These are phyloP conservation scores for Sanghuangporus sanghuang DNA, from an alignment of 1,284 basidiomycete genomes.

Conservation along the genomic window DNA sequence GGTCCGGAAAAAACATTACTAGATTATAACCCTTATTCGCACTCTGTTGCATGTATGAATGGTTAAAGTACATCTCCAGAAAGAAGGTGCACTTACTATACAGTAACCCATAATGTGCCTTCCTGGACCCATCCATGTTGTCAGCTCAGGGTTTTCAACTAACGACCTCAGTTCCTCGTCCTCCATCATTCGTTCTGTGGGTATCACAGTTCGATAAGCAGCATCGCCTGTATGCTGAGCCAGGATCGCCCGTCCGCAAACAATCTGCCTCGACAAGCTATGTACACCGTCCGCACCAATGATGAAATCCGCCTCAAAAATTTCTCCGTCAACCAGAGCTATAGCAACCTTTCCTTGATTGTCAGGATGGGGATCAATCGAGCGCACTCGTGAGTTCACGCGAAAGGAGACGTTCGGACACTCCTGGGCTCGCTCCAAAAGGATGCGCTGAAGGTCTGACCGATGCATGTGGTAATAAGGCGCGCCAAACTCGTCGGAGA, in stretches of 20 bases:
- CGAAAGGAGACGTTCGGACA: constrained; percentile 34
- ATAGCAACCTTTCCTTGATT: constrained; percentile 21
- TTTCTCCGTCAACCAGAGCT: constrained; percentile 37
- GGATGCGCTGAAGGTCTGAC: constrained; percentile 43
- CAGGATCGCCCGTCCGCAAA: constrained; percentile 36
- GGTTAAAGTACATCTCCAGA: neutral
- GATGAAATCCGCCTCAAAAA: constrained; percentile 40
- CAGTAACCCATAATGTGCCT: constrained; percentile 41
- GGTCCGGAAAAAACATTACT: constrained; percentile 38
- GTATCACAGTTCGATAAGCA: constrained; percentile 34
- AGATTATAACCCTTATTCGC: constrained; percentile 38
- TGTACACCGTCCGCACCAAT: constrained; percentile 54
- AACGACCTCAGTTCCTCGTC: constrained; percentile 32
- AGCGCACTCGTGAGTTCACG: constrained; percentile 34
- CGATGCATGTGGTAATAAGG: constrained; percentile 54
- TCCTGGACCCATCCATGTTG: constrained; percentile 42
- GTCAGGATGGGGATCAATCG: constrained; percentile 32
- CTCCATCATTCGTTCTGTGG: constrained; percentile 27
- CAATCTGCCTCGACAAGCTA: constrained; percentile 36
- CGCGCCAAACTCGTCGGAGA: constrained; percentile 38
- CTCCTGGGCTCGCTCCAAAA: constrained; percentile 37
- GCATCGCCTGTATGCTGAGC: constrained; percentile 36
- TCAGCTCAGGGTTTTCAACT: constrained; percentile 34
- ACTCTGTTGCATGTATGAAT: constrained; percentile 24
- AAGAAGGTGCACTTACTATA: constrained; percentile 28